Evolutionary conservation across 805 yeast genomes (phyloP).

Genomic region (Saccharomycopsis fermentans): DNA sequence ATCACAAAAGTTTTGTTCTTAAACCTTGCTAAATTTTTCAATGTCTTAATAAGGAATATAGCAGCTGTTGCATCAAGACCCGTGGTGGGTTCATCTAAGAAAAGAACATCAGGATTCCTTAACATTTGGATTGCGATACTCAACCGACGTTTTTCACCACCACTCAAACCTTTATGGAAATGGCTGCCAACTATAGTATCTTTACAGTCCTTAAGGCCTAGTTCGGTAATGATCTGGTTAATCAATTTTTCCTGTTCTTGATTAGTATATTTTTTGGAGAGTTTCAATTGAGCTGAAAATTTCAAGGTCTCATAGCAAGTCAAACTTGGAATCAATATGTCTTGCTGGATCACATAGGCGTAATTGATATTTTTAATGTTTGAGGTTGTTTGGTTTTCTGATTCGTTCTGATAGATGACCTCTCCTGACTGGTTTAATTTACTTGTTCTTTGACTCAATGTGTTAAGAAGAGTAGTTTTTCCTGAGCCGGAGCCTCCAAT

Average conservation of each 20-base stretch:
- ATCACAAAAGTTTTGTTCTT: constrained; percentile 63
- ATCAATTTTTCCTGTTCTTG: constrained; percentile 41
- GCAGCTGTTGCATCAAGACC: constrained; percentile 80
- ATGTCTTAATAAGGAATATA: constrained; percentile 46
- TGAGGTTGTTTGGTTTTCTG: background rate
- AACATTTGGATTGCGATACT: constrained; percentile 72
- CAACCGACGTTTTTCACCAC: constrained; percentile 75
- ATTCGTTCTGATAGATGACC: constrained; percentile 5
- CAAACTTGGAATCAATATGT: constrained; percentile 57
- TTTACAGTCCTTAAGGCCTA: constrained; percentile 57
- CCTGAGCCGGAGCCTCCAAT: constrained; percentile 88
- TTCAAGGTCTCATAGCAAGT: constrained; percentile 62
- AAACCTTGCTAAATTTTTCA: constrained; percentile 43
- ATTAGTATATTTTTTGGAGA: constrained; percentile 37
- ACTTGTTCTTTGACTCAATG: constrained; percentile 41
- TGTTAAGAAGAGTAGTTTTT: constrained; percentile 69
- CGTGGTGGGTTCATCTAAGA: constrained; percentile 83
- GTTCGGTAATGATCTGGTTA: constrained; percentile 46
- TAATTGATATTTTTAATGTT: constrained; percentile 26
- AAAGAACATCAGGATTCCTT: constrained; percentile 64
- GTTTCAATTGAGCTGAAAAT: constrained; percentile 61
- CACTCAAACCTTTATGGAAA: constrained; percentile 51
- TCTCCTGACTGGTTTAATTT: constrained; percentile 4
- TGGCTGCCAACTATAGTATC: constrained; percentile 48
- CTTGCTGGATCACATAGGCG: constrained; percentile 72